Base-by-base conservation (phyloP, 2,329 filamentous ascomycete species). In the Fusarium caatingaense region DNA sequence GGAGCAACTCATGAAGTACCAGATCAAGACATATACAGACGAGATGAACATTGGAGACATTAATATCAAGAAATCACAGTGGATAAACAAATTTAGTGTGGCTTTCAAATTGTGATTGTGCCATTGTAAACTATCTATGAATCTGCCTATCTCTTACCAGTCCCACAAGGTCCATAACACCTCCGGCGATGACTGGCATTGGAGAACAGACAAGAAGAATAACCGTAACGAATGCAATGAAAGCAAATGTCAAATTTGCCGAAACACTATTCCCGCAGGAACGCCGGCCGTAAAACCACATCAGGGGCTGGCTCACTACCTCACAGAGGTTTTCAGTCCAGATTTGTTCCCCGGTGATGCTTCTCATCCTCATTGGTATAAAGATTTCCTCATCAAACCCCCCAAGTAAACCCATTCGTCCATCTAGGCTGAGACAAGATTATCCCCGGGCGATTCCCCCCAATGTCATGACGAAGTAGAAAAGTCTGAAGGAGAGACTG, bases 401-500 rank as follows among this genome's bases (percentile, higher is more conserved):
- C 64, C 65, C 48, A 68, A 65, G 69, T 64, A 73, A 69, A 69
- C 68, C 64, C 71, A 62, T 68, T 64, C 65, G 66, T 72, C 69
- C 72, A 69, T 76, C 72, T 74, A 73, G 69, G 70, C 66, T 74
- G 65, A 76, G 65, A 76, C 71, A 76, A 73, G 69, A 67, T 66
- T 65, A 74, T 73, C 64, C 71, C 69, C 65, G 64, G 73, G 73
- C 55, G 58, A 51, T 62, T 66, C 65, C 71, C 46, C 71, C 68
- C 51, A 71, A 76, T 72, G 72, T 78, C 75, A 67, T 78, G 70
- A 77, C 66, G 62, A 74, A 69, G 68, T 70, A 69, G 66, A 70
- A 70, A 77, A 68, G 71, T 74, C 61, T 80, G 56, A 81, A 80
- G 64, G 80, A 81, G 66, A 78, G 80, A 81, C 78, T 73, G 65